Percentiles rank a stretch among this genome's conserved stretches.
Conservation (phyloP, 1,139 yeast species). For the Arxiozyma slooffiae region DNA sequence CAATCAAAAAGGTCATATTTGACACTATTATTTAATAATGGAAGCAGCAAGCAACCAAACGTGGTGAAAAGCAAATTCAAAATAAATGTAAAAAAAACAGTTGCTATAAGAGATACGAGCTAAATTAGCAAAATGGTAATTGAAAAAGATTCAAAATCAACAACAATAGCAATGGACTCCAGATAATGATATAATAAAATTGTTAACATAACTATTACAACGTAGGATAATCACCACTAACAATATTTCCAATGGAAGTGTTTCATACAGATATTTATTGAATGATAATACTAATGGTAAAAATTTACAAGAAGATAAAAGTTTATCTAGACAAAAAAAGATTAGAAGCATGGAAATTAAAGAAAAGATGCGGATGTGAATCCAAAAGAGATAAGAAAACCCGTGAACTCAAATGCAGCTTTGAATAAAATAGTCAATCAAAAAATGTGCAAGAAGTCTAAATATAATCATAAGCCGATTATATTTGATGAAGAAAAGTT, state of each 20-base stretch:
- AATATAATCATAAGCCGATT: constrained; percentile 2
- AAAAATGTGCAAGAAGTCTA: constrained; percentile 7
- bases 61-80: constrained; percentile 10
- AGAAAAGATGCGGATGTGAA: constrained; percentile 30
- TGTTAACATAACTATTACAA: background rate
- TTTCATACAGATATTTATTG: background rate
- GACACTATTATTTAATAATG: constrained; percentile 4
- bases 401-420: too few species aligned
- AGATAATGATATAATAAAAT: background rate
- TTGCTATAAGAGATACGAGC: constrained; percentile 29
- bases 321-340: constrained; percentile 24
- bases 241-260: background rate
- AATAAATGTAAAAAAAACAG: too few species aligned
- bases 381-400: constrained; percentile 1
- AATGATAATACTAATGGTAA: background rate
- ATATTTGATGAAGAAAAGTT: constrained; percentile 25
- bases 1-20: background rate
- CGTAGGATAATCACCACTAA: constrained; percentile 9
- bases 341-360: constrained; percentile 37
- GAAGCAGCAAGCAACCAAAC: constrained; percentile 11
- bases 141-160: constrained; percentile 19
- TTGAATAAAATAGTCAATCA: background rate
- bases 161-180: background rate
- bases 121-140: constrained; percentile 33
- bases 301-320: constrained; percentile 4